A percentile compares a stretch with the other conserved stretches of the same genome.
phyloP scores from a whole-genome alignment of 179 eudicot genomes.

The Heliamphora pulchella region DNA sequence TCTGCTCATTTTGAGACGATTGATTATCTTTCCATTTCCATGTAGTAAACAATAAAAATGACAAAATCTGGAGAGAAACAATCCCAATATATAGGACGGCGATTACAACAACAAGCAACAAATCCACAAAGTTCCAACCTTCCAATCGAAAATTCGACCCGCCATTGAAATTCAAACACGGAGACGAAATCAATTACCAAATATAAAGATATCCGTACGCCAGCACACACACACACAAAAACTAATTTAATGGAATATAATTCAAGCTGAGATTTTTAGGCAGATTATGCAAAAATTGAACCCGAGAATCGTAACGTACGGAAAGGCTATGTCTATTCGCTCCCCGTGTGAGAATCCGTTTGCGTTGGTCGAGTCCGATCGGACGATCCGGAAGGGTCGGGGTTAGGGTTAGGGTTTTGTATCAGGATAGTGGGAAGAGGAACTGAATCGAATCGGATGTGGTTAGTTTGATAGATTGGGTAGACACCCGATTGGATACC shows the following conservation, averaged over 20 bases:
- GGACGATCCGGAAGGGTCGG: conserved; percentile 24
- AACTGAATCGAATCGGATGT: conserved; percentile 25
- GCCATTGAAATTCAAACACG: not conserved
- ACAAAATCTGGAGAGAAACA: no score
- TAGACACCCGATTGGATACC: conserved; percentile 11
- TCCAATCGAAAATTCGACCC: not conserved
- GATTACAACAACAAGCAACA: no score
- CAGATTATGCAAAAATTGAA: not conserved
- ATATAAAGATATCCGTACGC: not conserved
- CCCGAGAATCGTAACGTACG: conserved; percentile 1
- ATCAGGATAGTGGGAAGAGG: conserved; percentile 8
- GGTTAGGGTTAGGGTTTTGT: conserved; percentile 19
- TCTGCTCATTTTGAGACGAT: no score
- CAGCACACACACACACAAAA: not conserved
- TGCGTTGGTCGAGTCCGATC: conserved; percentile 16
- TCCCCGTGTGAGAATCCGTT: not conserved
- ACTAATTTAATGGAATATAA: not conserved
- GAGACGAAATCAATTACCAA: not conserved
- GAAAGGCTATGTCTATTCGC: not conserved
- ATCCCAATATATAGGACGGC: no score
- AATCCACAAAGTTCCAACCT: no score
- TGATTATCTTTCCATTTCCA: no score
- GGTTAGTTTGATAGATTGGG: not conserved
- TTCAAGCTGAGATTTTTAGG: not conserved
- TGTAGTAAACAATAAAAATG: no score